Evolutionary conservation across 2,329 filamentous ascomycete species (phyloP).

Genomic region (Parastagonospora avenae): DNA sequence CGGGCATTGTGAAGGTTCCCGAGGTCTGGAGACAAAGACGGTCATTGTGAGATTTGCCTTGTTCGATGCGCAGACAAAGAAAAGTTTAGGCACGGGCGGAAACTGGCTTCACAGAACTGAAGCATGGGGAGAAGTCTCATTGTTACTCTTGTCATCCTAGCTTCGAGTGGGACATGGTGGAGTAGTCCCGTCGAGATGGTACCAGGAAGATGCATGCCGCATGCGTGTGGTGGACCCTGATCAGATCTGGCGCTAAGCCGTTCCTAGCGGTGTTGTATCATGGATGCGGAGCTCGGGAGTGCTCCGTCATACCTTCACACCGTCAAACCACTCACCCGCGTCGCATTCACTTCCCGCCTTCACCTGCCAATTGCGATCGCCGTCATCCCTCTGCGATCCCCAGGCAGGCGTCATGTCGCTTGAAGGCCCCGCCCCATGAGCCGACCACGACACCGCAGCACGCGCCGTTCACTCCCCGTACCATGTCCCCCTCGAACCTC

Average conservation of each 20-base stretch:
- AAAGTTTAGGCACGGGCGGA: too few species aligned
- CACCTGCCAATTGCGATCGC: constrained; percentile 7
- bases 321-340: constrained; percentile 1
- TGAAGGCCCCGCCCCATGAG: constrained; percentile 37
- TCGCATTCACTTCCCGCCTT: neutral
- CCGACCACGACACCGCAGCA: constrained; percentile 33
- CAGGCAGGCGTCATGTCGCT: constrained; percentile 34
- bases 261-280: too few species aligned
- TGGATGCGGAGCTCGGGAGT: neutral
- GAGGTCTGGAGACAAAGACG: too few species aligned
- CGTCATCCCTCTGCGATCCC: constrained; percentile 5
- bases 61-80: too few species aligned
- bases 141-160: too few species aligned
- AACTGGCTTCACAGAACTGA: too few species aligned
- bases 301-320: neutral
- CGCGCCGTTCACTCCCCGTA: constrained; percentile 32
- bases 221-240: neutral
- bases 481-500: constrained; percentile 65
- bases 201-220: too few species aligned
- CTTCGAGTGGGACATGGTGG: too few species aligned
- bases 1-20: too few species aligned
- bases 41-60: too few species aligned
- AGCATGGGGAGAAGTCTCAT: too few species aligned
- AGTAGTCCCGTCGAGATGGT: neutral
- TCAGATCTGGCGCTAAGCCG: too few species aligned